These are phyloP conservation scores for Evernia prunastri DNA, from an alignment of 495 filamentous ascomycete genomes.

Conservation along the genomic window DNA sequence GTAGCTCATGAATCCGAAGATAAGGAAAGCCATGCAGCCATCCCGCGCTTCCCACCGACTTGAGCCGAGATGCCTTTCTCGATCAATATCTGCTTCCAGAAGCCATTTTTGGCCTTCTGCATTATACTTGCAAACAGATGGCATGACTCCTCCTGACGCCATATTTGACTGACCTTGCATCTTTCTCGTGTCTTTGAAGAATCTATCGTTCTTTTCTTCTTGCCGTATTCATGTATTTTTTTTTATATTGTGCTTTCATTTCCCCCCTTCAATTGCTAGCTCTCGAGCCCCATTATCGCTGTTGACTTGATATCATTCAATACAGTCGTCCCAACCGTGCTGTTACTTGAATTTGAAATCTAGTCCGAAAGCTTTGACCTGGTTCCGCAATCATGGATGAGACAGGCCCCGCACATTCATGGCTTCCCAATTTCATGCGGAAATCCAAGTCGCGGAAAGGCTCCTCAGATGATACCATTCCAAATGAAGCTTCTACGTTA, in stretches of 20 bases:
- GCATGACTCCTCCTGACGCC: not conserved
- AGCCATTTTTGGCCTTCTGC: not conserved
- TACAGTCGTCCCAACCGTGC: not conserved
- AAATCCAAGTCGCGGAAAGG: constrained; percentile 10
- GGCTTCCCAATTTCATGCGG: constrained; percentile 22
- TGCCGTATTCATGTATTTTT: not conserved
- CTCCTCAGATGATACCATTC: constrained; percentile 5
- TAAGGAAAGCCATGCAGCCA: not conserved
- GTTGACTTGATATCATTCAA: not conserved
- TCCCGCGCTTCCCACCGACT: constrained; percentile 3
- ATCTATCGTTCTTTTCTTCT: not conserved
- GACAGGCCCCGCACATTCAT: constrained; percentile 20
- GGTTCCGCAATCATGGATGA: constrained; percentile 19
- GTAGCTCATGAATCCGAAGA: constrained; percentile 7
- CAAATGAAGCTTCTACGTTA: constrained; percentile 44
- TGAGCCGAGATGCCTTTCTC: not conserved
- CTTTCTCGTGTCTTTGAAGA: not conserved
- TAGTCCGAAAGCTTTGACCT: not conserved
- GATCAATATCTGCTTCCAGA: not conserved
- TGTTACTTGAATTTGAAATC: too few species aligned
- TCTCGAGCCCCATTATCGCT: not conserved
- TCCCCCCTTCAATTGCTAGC: not conserved
- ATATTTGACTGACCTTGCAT: not conserved
- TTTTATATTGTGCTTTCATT: not conserved
- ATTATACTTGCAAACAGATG: not conserved